Evolutionary conservation across 805 yeast genomes (phyloP), one percentile per base, ranked within the genome.

Genomic region (Wickerhamomyces canadensis): DNA sequence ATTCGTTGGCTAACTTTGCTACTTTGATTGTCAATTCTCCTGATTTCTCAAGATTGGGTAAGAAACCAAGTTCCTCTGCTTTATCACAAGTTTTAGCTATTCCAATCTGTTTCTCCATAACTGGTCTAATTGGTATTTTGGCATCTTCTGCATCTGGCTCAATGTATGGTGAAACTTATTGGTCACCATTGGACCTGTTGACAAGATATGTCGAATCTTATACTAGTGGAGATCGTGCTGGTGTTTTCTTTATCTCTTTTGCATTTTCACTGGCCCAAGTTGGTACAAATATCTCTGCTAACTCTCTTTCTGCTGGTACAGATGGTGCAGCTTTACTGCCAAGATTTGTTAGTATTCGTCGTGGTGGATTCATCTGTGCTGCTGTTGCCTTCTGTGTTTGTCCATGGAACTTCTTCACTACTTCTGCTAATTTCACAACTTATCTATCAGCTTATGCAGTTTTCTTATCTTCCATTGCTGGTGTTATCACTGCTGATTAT

Each of bases 11-110:
- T 19, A 87, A 86, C 62, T 87, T 87, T 54, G 93, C 95, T 5
- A 83, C 96, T n/a, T 70, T 87, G 52, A 83, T 88, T 53, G 74
- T 83, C 37, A 87, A 87, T 62, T 84, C 93, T 13, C 94, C 96
- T 2, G 96, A 87, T 66, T 87, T 87, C 60, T 72, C 95, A 19
- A 76, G 96, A 60, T 81, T 86, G 62, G 83, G 95, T 9, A 72
- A 68, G 45, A 78, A 76, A 17, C 67, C 72, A 35, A 58, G 50
- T 30, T 64, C 75, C 16, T 69, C 80, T 4, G 51, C 66, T n/a
- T 66, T 70, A 58, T 71, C 86, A 2, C 87, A 80, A 58, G 53
- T 69, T 31, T 52, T 82, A 27, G 68, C 91, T 3, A 76, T 88
- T 43, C 95, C 96, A 25, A 42, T 83, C 16, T 74, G 85, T 49